Evolutionary conservation across 2,329 filamentous ascomycete species (phyloP), one percentile per base, ranked within the genome.

Genomic region (Neobulgaria alba): DNA sequence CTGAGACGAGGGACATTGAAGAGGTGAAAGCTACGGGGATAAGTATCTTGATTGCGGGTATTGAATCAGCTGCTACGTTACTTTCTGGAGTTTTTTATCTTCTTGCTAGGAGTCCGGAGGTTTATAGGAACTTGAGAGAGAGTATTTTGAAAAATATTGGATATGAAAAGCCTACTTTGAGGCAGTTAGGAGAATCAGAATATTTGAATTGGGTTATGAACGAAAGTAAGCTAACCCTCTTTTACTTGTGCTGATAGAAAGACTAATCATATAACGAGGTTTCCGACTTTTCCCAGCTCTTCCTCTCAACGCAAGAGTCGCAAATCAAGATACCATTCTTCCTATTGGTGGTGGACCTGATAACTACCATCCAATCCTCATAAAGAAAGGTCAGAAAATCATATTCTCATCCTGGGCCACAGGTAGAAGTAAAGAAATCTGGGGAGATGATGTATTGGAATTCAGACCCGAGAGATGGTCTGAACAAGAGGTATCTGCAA

Each of bases 391-490:
- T 10, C 30, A 20, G 10, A 41, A 16, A 14, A 26, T 41, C 1
- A 20, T 18, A 29, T 44, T 23, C 35, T 44, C 29, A 26, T 39
- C 12, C 19, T 44, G 15, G 7, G 32, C 36, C 10, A 39, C 18
- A 2, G 29, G 33, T 10, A 29, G 29, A 21, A 20, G 21, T 14
- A 14, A n/a, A 3, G 12, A 32, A 14, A 26, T 87, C 51, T 88
- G 82, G 82, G 83, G 82, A 1, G 55, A 69, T 0, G 79, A 86
- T 45, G 80, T 77, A 0, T 75, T 83, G 7, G 67, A 74, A 1
- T 92, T 87, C 62, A 66, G 72, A 4, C 85, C 85, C 0, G 83
- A 86, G 62, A 68, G 85, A 17, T 92, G 85, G 85, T 59, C 58
- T 18, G 3, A 15, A 10, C 18, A n/a, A 3, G 33, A 36, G 19